Evolutionary conservation across 2,329 filamentous ascomycete species (phyloP).

Genomic region (Fusarium cyanostomum): DNA sequence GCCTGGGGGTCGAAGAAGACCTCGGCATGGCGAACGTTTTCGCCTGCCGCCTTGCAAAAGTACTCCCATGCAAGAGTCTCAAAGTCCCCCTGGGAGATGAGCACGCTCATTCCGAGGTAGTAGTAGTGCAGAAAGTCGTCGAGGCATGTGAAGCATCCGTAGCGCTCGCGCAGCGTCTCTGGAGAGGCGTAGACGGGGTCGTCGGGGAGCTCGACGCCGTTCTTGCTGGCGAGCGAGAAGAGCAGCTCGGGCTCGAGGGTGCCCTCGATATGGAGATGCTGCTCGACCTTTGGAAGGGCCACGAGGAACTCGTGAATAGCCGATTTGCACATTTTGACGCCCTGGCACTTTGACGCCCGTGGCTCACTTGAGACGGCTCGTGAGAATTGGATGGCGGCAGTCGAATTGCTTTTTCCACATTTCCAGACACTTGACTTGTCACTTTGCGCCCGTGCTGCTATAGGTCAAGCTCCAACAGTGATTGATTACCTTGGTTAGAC

Average conservation of each 20-base stretch:
- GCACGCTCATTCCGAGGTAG: constrained; percentile 78
- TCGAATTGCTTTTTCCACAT: too few relatives aligned
- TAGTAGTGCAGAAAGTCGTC: constrained; percentile 84
- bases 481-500: too few relatives aligned
- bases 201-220: constrained; percentile 69
- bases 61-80: constrained; percentile 78
- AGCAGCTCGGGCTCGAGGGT: constrained; percentile 75
- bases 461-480: constrained; percentile 9
- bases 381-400: too few relatives aligned
- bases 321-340: constrained; percentile 61
- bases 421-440: too few relatives aligned
- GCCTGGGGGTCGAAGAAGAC: constrained; percentile 86
- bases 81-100: constrained; percentile 73
- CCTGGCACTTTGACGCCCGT: too few relatives aligned
- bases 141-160: constrained; percentile 73
- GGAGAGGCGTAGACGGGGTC: constrained; percentile 72
- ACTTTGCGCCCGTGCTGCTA: too few relatives aligned
- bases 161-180: constrained; percentile 68
- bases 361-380: constrained; percentile 4
- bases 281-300: constrained; percentile 80
- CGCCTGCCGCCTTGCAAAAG: constrained; percentile 69
- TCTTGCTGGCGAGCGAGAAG: constrained; percentile 73
- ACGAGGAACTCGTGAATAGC: constrained; percentile 65
- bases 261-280: constrained; percentile 83
- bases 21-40: constrained; percentile 77